These are phyloP conservation scores for Ambispora gerdemannii DNA, from an alignment of 192 early-diverging fungal genomes.

Conservation along the genomic window DNA sequence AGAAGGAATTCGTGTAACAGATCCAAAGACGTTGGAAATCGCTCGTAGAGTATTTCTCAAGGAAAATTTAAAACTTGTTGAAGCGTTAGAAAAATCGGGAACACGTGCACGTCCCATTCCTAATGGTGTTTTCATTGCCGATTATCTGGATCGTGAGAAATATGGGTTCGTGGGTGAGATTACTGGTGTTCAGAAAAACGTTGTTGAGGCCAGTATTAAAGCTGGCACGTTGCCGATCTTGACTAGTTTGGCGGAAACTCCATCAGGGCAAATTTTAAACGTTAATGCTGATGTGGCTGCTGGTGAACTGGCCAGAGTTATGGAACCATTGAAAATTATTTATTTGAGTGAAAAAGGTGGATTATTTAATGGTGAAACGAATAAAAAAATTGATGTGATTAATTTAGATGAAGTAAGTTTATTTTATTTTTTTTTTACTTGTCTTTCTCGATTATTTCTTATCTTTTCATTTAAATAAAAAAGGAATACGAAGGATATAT, in stretches of 20 bases:
- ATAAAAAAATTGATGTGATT: slow-evolving; percentile 95
- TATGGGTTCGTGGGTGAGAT: slow-evolving; percentile 95
- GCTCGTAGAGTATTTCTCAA: slow-evolving; percentile 91
- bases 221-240: slow-evolving; percentile 95
- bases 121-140: slow-evolving; percentile 93
- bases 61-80: slow-evolving; percentile 96
- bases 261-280: slow-evolving; percentile 94
- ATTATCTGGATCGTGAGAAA: slow-evolving; percentile 93
- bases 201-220: slow-evolving; percentile 89
- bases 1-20: slow-evolving; percentile 97
- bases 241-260: slow-evolving; percentile 93
- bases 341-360: slow-evolving; percentile 98
- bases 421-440: slow-evolving; percentile 2
- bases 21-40: slow-evolving; percentile 88
- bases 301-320: slow-evolving; percentile 90
- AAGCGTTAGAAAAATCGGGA: slow-evolving; percentile 91
- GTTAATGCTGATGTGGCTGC: slow-evolving; percentile 99
- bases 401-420: slow-evolving; percentile 88
- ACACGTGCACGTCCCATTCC: slow-evolving; percentile 95
- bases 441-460: background rate
- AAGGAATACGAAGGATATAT: slow-evolving; percentile 94
- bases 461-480: slow-evolving; percentile 19
- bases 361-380: slow-evolving; percentile 88
- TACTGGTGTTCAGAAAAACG: slow-evolving; percentile 83
- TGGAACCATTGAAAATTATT: slow-evolving; percentile 97